Conservation (phyloP, 208 protist genomes). For the Entamoeba moshkovskii region DNA sequence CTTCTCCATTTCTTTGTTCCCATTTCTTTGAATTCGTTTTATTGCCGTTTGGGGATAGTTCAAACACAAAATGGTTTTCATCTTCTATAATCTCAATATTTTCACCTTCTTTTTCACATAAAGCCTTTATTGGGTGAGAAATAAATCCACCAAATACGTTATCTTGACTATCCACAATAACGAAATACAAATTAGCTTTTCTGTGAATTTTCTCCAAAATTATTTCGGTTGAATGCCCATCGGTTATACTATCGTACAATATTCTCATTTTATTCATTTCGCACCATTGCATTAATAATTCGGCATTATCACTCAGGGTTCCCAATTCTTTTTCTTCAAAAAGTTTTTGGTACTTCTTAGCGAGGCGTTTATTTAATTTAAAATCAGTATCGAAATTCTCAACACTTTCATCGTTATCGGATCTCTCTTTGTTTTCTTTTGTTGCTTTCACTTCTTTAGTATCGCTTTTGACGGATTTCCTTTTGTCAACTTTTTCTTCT, state of each 20-base stretch:
- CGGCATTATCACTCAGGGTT: too few relatives aligned
- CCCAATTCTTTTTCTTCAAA: too few relatives aligned
- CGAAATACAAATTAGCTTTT: neutral
- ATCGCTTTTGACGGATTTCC: too few relatives aligned
- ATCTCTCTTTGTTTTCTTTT: too few relatives aligned
- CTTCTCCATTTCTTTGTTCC: neutral
- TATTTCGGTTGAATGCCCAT: neutral
- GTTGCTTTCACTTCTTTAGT: too few relatives aligned
- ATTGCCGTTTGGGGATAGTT: neutral
- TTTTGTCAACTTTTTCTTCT: too few relatives aligned
- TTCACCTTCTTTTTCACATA: neutral
- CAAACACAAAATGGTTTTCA: neutral
- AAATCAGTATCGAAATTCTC: too few relatives aligned
- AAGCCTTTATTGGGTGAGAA: neutral
- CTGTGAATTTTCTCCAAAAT: neutral
- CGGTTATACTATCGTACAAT: neutral
- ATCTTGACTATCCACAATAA: neutral
- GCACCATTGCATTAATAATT: neutral
- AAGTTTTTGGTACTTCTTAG: too few relatives aligned
- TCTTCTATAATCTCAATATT: neutral
- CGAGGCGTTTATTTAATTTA: too few relatives aligned
- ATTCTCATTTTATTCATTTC: neutral
- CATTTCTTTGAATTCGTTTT: neutral
- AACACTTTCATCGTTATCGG: too few relatives aligned
- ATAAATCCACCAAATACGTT: neutral